phyloP scores from a whole-genome alignment of 169 alveolate genomes.

The Ichthyophthirius multifiliis region DNA sequence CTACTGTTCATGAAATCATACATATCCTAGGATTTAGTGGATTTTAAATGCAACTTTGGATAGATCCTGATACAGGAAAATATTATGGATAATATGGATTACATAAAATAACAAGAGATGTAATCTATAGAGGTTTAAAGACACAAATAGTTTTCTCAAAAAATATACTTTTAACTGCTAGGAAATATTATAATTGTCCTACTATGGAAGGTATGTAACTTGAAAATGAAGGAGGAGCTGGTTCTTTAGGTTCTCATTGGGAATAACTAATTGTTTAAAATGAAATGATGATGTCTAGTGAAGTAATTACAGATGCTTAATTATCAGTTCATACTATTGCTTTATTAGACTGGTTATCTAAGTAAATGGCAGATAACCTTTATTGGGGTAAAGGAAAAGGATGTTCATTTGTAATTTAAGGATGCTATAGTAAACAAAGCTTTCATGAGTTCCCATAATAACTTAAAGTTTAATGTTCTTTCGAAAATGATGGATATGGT shows the following conservation, averaged over 20 bases:
- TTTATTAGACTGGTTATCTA: slow-evolving; percentile 15
- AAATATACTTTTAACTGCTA: slow-evolving; percentile 32
- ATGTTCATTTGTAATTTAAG: neutral
- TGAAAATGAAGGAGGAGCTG: slow-evolving; percentile 49
- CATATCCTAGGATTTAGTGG: neutral
- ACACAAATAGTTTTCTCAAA: slow-evolving; percentile 14
- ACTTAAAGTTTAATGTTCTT: too few relatives aligned
- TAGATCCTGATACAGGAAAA: neutral
- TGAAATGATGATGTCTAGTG: slow-evolving; percentile 38
- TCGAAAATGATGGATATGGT: too few relatives aligned
- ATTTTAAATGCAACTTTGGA: neutral
- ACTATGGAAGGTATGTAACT: slow-evolving; percentile 19
- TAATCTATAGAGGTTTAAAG: neutral
- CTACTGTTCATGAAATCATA: slow-evolving; percentile 1
- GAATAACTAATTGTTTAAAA: slow-evolving; percentile 19
- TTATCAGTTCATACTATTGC: slow-evolving; percentile 26
- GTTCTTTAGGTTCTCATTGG: slow-evolving; percentile 46
- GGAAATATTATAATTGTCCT: slow-evolving; percentile 30
- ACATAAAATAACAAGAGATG: neutral
- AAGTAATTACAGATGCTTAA: neutral
- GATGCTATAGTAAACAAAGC: too few relatives aligned
- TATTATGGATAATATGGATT: neutral
- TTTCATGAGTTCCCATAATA: too few relatives aligned
- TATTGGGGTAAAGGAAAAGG: neutral
- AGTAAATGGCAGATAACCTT: neutral